phyloP scores from a whole-genome alignment of 2,329 filamentous ascomycete species.

The Clarireedia monteithiana region DNA sequence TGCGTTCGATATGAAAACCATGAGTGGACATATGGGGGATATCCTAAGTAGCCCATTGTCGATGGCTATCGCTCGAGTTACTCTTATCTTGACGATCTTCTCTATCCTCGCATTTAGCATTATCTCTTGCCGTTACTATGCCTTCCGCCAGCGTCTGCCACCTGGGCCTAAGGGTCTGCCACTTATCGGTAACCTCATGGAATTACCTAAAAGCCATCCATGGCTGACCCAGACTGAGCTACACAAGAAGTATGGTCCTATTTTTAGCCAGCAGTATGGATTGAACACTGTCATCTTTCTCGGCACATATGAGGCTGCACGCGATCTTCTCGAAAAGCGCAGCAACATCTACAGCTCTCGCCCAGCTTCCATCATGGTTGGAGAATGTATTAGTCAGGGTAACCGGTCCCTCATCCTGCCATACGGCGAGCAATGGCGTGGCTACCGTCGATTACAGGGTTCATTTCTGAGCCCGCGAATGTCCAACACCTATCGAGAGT shows the following conservation, averaged over 20 bases:
- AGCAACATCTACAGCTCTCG: constrained; percentile 38
- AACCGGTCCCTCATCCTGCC: constrained; percentile 38
- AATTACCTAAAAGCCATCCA: constrained; percentile 16
- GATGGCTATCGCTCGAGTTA: neutral
- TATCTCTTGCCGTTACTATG: neutral
- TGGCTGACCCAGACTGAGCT: constrained; percentile 19
- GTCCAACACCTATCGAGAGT: constrained; percentile 27
- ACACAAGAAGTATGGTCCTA: constrained; percentile 20
- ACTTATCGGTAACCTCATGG: constrained; percentile 19
- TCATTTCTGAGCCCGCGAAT: constrained; percentile 34
- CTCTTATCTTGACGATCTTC: neutral
- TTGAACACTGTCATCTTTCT: constrained; percentile 33
- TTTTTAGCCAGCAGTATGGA: constrained; percentile 15
- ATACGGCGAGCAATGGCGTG: constrained; percentile 34
- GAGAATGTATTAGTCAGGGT: constrained; percentile 33
- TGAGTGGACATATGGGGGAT: neutral
- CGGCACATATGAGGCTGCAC: constrained; percentile 35
- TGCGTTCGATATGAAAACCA: neutral
- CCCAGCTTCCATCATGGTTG: constrained; percentile 33
- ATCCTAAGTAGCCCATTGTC: no score
- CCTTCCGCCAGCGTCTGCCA: constrained; percentile 10
- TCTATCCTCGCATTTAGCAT: neutral
- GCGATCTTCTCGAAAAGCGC: constrained; percentile 38
- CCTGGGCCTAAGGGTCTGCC: constrained; percentile 21
- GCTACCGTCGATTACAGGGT: constrained; percentile 39